phyloP scores from a whole-genome alignment of 257 asterid genomes.

The Solanum virginianum region DNA sequence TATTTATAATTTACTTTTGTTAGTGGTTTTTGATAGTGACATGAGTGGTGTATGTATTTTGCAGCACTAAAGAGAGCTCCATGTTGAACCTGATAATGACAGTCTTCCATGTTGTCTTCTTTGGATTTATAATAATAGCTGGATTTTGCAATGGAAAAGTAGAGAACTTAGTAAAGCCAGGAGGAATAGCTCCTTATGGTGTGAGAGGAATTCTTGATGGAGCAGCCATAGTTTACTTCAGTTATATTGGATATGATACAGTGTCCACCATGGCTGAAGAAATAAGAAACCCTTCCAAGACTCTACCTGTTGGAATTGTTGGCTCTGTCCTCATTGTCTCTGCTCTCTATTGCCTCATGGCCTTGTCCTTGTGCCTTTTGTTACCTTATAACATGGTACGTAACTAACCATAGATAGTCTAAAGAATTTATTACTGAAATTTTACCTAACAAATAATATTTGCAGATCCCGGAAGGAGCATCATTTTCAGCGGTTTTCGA shows the following conservation, averaged over 20 bases:
- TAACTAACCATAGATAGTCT: neutral
- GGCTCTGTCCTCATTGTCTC: conserved; percentile 37
- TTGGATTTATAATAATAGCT: conserved; percentile 24
- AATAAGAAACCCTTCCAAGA: conserved; percentile 22
- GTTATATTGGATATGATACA: conserved; percentile 35
- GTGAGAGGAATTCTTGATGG: conserved; percentile 28
- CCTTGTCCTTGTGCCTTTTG: conserved; percentile 18
- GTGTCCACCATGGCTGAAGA: conserved; percentile 42
- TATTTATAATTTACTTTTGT: neutral
- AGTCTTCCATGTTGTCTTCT: conserved; percentile 22
- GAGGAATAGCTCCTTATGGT: conserved; percentile 27
- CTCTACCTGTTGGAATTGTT: conserved; percentile 25
- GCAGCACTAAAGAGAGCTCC: conserved; percentile 35
- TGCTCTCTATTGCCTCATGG: conserved; percentile 28
- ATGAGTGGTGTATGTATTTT: neutral
- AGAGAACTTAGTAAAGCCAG: conserved; percentile 15
- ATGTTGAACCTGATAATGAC: conserved; percentile 28
- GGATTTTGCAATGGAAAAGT: conserved; percentile 21
- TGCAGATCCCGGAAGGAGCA: neutral
- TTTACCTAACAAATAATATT: neutral
- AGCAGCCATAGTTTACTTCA: conserved; percentile 29
- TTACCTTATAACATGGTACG: conserved; percentile 25
- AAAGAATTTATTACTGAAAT: neutral
- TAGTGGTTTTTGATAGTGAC: neutral
- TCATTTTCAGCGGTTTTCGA: neutral